Percentiles rank a stretch among this genome's conserved stretches.
phyloP scores from a whole-genome alignment of 257 asterid species.

The Plantago elongata region DNA sequence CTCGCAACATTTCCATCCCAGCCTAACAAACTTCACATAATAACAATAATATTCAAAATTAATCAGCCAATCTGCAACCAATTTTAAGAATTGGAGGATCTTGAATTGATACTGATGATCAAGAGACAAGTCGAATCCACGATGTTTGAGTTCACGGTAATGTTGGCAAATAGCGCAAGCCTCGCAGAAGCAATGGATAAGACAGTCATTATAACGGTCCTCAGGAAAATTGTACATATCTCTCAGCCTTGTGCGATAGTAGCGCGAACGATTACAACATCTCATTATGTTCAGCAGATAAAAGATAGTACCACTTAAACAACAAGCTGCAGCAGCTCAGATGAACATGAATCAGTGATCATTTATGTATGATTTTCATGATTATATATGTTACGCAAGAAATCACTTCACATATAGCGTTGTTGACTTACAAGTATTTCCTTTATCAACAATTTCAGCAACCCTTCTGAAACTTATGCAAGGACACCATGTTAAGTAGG shows the following conservation, averaged over 20 bases:
- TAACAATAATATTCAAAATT: background rate
- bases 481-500: too few species aligned
- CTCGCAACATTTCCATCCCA: conserved; percentile 1
- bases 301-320: conserved; percentile 39
- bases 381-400: too few species aligned
- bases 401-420: too few species aligned
- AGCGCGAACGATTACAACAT: conserved; percentile 36
- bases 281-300: conserved; percentile 28
- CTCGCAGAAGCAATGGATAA: conserved; percentile 44
- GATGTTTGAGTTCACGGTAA: conserved; percentile 45
- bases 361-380: too few species aligned
- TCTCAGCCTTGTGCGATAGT: conserved; percentile 42
- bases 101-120: conserved; percentile 12
- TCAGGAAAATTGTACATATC: conserved; percentile 26
- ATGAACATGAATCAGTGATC: too few species aligned
- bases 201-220: conserved; percentile 39
- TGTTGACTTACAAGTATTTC: conserved; percentile 40
- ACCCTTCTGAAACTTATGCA: conserved; percentile 48
- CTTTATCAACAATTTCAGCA: conserved; percentile 44
- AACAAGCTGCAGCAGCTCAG: conserved; percentile 30
- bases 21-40: background rate
- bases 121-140: conserved; percentile 43
- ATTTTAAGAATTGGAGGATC: background rate
- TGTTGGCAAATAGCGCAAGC: conserved; percentile 47
- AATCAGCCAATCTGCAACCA: background rate